A percentile compares a stretch with the other conserved stretches of the same genome.
These are phyloP conservation scores for Mycosarcoma mackinlayi DNA, from an alignment of 1,284 basidiomycete species.

Conservation along the genomic window DNA sequence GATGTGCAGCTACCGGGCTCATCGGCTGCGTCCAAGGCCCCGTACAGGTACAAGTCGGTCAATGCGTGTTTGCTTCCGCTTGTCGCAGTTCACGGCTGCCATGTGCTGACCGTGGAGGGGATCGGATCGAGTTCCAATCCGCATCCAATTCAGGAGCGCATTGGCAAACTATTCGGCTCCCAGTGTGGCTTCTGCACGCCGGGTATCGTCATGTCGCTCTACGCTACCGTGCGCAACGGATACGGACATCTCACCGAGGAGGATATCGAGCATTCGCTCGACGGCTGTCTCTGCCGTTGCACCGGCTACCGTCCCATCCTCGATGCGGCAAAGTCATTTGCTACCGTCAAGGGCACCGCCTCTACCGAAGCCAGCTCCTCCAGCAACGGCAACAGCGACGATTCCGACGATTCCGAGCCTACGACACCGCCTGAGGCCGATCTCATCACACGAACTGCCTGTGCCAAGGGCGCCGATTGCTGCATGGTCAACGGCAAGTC, in stretches of 20 bases:
- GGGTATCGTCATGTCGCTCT: slow-evolving; percentile 69
- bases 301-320: slow-evolving; percentile 60
- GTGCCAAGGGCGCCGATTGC: slow-evolving; percentile 55
- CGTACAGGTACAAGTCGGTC: slow-evolving; percentile 65
- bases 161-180: slow-evolving; percentile 65
- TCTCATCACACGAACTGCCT: slow-evolving; percentile 42
- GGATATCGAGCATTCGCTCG: slow-evolving; percentile 67
- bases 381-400: slow-evolving; percentile 27
- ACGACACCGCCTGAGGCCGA: slow-evolving; percentile 45
- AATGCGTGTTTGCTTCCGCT: slow-evolving; percentile 69
- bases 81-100: slow-evolving; percentile 67
- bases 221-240: slow-evolving; percentile 67
- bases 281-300: slow-evolving; percentile 69
- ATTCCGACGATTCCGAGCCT: slow-evolving; percentile 39
- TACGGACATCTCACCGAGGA: slow-evolving; percentile 60
- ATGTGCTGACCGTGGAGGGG: slow-evolving; percentile 68
- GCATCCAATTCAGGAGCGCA: slow-evolving; percentile 68
- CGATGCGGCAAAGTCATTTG: slow-evolving; percentile 61
- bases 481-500: slow-evolving; percentile 51
- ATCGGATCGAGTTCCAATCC: slow-evolving; percentile 67
- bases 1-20: slow-evolving; percentile 8
- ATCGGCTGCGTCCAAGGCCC: slow-evolving; percentile 20
- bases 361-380: slow-evolving; percentile 8
- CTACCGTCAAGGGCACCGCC: slow-evolving; percentile 41
- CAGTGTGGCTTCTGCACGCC: slow-evolving; percentile 68